Evolutionary conservation across 805 yeast species (phyloP).

Genomic region (Ogataea siamensis): DNA sequence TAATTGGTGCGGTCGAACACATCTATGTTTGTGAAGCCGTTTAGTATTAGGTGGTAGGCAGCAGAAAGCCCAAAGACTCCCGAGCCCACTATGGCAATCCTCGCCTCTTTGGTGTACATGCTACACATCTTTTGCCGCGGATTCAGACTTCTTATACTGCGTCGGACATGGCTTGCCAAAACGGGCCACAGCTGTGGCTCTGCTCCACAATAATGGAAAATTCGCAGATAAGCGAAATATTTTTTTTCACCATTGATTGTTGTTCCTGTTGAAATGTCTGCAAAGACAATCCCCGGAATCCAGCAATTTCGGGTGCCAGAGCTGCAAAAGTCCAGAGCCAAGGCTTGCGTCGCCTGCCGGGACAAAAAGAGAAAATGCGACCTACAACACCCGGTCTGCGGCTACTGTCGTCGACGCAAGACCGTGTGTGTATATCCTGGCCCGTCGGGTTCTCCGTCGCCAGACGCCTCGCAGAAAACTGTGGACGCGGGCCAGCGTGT

Average conservation of each 20-base stretch:
- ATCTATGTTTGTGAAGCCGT: conserved; percentile 21
- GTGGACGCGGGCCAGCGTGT: no score
- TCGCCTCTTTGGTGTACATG: conserved; percentile 5
- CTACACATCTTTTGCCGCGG: no score
- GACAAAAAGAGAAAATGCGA: conserved; percentile 62
- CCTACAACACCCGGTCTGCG: conserved; percentile 56
- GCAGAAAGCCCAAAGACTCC: conserved; percentile 52
- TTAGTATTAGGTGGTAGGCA: conserved; percentile 28
- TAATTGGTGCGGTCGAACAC: conserved; percentile 21
- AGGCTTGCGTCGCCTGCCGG: conserved; percentile 53
- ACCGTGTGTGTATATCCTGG: conserved; percentile 52
- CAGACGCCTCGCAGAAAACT: no score
- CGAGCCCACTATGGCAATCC: conserved; percentile 41
- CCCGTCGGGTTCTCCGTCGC: no score
- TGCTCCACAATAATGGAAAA: background rate
- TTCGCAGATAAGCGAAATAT: conserved; percentile 2
- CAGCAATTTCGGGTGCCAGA: conserved; percentile 15
- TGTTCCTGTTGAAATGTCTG: background rate
- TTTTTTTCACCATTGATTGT: background rate
- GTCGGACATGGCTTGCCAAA: background rate
- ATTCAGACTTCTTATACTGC: no score
- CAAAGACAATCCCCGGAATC: conserved; percentile 16
- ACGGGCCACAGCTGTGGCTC: background rate
- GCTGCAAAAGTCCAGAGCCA: conserved; percentile 11
- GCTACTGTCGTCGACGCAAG: conserved; percentile 46